Conservation (phyloP, 2,329 filamentous ascomycete genomes). For the Penicillium sp. region DNA sequence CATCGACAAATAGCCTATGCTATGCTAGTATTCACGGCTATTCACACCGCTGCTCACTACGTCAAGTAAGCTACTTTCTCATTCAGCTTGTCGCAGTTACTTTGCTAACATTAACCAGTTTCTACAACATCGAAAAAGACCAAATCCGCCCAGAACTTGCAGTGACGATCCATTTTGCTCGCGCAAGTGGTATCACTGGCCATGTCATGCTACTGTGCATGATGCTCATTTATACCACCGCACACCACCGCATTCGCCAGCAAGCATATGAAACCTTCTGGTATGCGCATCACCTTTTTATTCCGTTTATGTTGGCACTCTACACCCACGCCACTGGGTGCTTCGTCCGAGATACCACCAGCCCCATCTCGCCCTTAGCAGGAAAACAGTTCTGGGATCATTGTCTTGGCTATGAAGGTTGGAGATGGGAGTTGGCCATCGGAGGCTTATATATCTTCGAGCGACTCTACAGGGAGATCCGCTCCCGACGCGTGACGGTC, state of each 20-base stretch:
- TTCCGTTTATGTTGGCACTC: conserved; percentile 87
- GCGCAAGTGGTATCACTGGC: conserved; percentile 88
- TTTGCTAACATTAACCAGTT: conserved; percentile 54
- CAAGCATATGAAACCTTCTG: conserved; percentile 98
- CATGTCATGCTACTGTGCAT: conserved; percentile 99
- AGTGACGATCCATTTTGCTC: conserved; percentile 84
- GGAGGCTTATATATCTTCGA: conserved; percentile 84
- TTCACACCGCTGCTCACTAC: conserved; percentile 81
- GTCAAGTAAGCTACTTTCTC: conserved; percentile 70
- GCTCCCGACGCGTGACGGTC: conserved; percentile 75
- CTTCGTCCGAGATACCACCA: conserved; percentile 80
- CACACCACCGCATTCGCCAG: conserved; percentile 88
- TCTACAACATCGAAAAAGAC: conserved; percentile 87
- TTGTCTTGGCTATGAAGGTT: conserved; percentile 92
- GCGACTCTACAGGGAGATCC: conserved; percentile 86
- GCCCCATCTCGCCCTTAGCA: conserved; percentile 78
- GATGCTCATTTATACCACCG: conserved; percentile 96
- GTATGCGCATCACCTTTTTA: conserved; percentile 99
- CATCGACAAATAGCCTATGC: conserved; percentile 92
- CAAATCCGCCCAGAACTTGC: conserved; percentile 79
- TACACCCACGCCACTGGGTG: conserved; percentile 96
- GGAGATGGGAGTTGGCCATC: conserved; percentile 91
- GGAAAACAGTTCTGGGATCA: conserved; percentile 81
- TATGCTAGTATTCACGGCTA: conserved; percentile 74
- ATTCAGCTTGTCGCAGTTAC: neutral